These are phyloP conservation scores for Rostrohypoxylon terebratum DNA, from an alignment of 495 filamentous ascomycete genomes.

Conservation along the genomic window DNA sequence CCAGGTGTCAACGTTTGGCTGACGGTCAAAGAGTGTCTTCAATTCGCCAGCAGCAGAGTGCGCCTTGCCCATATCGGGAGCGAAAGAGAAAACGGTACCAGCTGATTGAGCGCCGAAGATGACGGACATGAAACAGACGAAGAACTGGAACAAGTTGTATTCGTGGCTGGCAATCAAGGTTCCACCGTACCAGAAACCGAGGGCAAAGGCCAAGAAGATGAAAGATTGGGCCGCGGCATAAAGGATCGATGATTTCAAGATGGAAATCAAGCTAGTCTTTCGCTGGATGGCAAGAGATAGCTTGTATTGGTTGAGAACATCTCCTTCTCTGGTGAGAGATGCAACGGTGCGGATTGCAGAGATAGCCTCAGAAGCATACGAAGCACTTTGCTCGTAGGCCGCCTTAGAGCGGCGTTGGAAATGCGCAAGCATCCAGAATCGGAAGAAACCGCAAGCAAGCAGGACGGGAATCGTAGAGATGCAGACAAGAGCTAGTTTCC, in stretches of 20 bases:
- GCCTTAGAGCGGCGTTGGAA: slow-evolving; percentile 78
- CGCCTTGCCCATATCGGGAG: slow-evolving; percentile 89
- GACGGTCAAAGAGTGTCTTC: slow-evolving; percentile 81
- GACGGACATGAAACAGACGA: slow-evolving; percentile 80
- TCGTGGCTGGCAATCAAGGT: slow-evolving; percentile 74
- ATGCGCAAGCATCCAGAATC: slow-evolving; percentile 82
- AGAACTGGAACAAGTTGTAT: slow-evolving; percentile 79
- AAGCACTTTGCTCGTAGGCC: slow-evolving; percentile 79
- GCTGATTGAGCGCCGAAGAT: slow-evolving; percentile 88
- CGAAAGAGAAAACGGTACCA: slow-evolving; percentile 88
- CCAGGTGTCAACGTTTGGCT: slow-evolving; percentile 86
- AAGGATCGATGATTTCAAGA: slow-evolving; percentile 74
- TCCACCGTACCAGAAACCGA: slow-evolving; percentile 95
- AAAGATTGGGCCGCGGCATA: slow-evolving; percentile 85
- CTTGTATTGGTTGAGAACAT: slow-evolving; percentile 81
- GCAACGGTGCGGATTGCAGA: slow-evolving; percentile 93
- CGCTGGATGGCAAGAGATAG: slow-evolving; percentile 72
- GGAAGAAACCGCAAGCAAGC: slow-evolving; percentile 83
- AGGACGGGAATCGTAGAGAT: slow-evolving; percentile 81
- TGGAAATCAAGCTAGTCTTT: slow-evolving; percentile 69
- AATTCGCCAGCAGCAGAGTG: slow-evolving; percentile 81
- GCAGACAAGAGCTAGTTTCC: slow-evolving; percentile 91
- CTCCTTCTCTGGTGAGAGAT: slow-evolving; percentile 83
- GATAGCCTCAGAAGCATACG: slow-evolving; percentile 90
- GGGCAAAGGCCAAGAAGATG: slow-evolving; percentile 81